phyloP scores from a whole-genome alignment of 768 basidiomycete species.

The Hericium erinaceus region DNA sequence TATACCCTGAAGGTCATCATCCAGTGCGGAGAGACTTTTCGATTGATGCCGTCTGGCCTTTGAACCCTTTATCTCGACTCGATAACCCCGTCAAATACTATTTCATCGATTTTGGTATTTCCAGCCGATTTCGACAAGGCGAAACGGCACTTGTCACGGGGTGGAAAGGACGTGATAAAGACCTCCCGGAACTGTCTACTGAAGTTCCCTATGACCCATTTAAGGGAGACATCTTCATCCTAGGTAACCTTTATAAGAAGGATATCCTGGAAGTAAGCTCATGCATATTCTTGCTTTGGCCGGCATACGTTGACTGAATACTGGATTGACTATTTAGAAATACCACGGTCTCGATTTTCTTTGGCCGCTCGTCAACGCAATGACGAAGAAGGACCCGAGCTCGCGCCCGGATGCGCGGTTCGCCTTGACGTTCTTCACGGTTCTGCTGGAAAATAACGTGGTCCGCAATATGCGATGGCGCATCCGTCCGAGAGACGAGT shows the following conservation, averaged over 20 bases:
- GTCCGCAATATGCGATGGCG: slow-evolving; percentile 5
- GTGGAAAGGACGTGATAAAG: slow-evolving; percentile 14
- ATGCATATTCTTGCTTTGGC: too few species aligned
- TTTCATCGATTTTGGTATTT: slow-evolving; percentile 28
- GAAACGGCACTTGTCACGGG: slow-evolving; percentile 9
- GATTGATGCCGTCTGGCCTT: slow-evolving; percentile 21
- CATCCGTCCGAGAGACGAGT: slow-evolving; percentile 6
- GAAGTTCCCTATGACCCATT: slow-evolving; percentile 16
- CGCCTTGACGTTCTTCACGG: neutral
- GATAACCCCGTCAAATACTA: slow-evolving; percentile 29
- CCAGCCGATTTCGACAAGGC: slow-evolving; percentile 14
- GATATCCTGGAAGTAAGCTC: slow-evolving; percentile 12
- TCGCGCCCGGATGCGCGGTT: neutral
- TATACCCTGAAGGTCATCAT: slow-evolving; percentile 14
- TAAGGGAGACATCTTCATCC: slow-evolving; percentile 19
- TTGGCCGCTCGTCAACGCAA: neutral
- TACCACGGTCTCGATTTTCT: neutral
- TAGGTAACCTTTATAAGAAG: slow-evolving; percentile 18
- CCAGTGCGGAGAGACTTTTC: slow-evolving; percentile 20
- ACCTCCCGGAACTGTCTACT: slow-evolving; percentile 16
- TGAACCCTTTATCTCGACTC: slow-evolving; percentile 23
- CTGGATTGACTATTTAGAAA: neutral
- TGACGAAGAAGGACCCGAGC: neutral
- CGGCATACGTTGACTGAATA: too few species aligned
- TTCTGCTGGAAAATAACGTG: neutral